phyloP scores from a whole-genome alignment of 1,139 yeast species.

The Scheffersomyces segobiensis region DNA sequence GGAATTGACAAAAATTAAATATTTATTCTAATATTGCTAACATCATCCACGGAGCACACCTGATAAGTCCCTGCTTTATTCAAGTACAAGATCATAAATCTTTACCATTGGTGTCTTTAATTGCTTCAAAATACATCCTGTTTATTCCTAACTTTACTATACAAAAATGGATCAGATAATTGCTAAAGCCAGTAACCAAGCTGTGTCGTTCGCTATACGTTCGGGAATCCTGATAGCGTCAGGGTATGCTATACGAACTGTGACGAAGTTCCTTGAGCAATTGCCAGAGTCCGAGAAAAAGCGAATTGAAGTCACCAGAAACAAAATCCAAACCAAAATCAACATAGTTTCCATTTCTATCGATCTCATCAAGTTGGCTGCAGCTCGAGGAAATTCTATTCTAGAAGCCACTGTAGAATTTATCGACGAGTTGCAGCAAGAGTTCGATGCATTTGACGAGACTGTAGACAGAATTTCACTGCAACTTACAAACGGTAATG shows the following conservation, averaged over 20 bases:
- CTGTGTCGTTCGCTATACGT: slow-evolving; percentile 76
- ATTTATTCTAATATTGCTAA: too few species aligned
- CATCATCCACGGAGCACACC: not conserved
- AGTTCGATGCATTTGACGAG: slow-evolving; percentile 60
- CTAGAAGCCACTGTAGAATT: slow-evolving; percentile 58
- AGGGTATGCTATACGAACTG: slow-evolving; percentile 70
- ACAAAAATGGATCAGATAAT: slow-evolving; percentile 24
- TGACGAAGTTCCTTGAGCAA: slow-evolving; percentile 56
- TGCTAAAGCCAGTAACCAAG: slow-evolving; percentile 70
- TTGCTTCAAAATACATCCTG: not conserved
- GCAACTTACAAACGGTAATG: slow-evolving; percentile 26
- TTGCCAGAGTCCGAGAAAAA: slow-evolving; percentile 60
- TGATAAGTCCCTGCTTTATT: not conserved
- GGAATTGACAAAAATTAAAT: too few species aligned
- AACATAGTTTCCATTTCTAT: slow-evolving; percentile 67
- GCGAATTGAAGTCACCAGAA: slow-evolving; percentile 41
- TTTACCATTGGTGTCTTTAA: too few species aligned
- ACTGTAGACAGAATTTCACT: slow-evolving; percentile 37
- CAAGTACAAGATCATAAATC: too few species aligned
- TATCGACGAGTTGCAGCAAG: slow-evolving; percentile 56
- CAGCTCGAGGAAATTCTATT: slow-evolving; percentile 72
- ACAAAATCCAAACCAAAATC: slow-evolving; percentile 58
- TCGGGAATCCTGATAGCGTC: slow-evolving; percentile 79
- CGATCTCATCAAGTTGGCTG: slow-evolving; percentile 65
- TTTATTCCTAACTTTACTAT: not conserved